phyloP scores from a whole-genome alignment of 768 basidiomycete species.

The Tulasnella sp. region DNA sequence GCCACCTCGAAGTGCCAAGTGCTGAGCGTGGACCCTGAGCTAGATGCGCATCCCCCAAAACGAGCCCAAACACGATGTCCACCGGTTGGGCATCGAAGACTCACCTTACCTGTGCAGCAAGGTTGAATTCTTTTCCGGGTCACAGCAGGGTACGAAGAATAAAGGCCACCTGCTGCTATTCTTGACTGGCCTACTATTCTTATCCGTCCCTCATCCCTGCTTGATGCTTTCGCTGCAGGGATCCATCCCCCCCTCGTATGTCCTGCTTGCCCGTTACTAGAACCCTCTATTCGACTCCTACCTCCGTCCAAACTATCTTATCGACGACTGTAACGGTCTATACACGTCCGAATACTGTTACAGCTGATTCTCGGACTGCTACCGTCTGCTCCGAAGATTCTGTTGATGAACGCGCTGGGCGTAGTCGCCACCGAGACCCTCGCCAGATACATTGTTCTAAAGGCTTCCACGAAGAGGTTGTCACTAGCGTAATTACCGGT shows the following conservation, averaged over 20 bases:
- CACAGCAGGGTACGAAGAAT: not conserved
- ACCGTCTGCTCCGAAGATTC: not conserved
- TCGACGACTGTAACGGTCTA: not conserved
- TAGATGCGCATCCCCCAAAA: not conserved
- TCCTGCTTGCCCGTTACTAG: not conserved
- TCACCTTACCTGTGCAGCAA: not conserved
- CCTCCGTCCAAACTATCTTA: not conserved
- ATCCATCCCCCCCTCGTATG: not conserved
- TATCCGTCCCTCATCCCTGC: not conserved
- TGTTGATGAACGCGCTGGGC: not conserved
- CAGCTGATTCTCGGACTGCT: not conserved
- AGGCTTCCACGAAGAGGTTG: not conserved
- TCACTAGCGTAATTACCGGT: not conserved
- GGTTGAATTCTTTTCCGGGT: not conserved
- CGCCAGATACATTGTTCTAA: not conserved
- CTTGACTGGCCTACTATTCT: not conserved
- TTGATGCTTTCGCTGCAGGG: not conserved
- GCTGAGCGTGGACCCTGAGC: not conserved
- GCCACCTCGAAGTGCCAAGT: too few species aligned
- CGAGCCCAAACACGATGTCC: not conserved
- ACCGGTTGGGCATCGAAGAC: not conserved
- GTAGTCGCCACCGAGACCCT: not conserved
- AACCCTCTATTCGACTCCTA: not conserved
- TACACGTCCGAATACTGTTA: not conserved
- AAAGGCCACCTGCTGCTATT: not conserved